These are phyloP conservation scores for Tuber microsphaerosporum DNA, from an alignment of 495 filamentous ascomycete species.

Conservation along the genomic window DNA sequence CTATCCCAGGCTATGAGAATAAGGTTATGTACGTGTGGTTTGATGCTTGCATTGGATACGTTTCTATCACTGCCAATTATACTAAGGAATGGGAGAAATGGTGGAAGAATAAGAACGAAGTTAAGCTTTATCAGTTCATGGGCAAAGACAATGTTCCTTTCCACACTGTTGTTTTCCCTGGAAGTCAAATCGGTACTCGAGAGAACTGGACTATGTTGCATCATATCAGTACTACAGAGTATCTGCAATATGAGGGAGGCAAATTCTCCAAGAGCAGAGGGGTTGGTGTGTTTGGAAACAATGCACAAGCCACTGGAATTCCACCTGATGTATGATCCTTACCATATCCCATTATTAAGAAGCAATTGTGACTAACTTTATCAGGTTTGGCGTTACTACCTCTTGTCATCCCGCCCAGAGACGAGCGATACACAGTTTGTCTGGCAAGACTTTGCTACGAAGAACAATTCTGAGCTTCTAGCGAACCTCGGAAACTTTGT, in stretches of 20 bases:
- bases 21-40: constrained; percentile 99
- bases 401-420: constrained; percentile 81
- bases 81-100: constrained; percentile 88
- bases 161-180: constrained; percentile 91
- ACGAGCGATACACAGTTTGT: constrained; percentile 83
- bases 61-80: constrained; percentile 89
- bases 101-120: constrained; percentile 80
- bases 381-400: constrained; percentile 86
- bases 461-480: constrained; percentile 85
- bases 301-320: constrained; percentile 81
- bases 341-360: neutral
- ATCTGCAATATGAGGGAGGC: constrained; percentile 89
- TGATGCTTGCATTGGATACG: constrained; percentile 93
- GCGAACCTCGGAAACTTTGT: constrained; percentile 90
- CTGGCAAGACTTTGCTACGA: constrained; percentile 73
- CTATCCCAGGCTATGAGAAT: constrained; percentile 57
- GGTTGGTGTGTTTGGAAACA: constrained; percentile 85
- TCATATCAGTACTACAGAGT: constrained; percentile 84
- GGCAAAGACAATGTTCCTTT: constrained; percentile 96
- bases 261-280: constrained; percentile 93
- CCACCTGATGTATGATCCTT: constrained; percentile 48
- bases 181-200: constrained; percentile 70
- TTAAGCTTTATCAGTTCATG: constrained; percentile 93
- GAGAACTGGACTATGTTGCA: constrained; percentile 88
- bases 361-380: constrained; percentile 9